Evolutionary conservation across 2,329 filamentous ascomycete species (phyloP), one percentile per base, ranked within the genome.

Genomic region (Fusarium odoratissimum): DNA sequence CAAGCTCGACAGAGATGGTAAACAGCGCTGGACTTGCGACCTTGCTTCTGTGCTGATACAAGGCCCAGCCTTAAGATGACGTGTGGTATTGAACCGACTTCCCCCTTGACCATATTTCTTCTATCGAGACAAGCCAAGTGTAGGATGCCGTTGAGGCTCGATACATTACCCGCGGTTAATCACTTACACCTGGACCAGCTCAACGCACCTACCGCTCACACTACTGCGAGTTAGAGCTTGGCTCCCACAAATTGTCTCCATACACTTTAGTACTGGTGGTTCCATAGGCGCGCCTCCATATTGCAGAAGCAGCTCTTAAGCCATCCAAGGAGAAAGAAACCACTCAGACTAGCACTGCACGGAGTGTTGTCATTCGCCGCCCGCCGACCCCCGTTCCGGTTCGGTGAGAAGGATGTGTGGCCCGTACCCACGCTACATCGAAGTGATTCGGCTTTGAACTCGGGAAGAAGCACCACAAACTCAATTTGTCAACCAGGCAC

Each of bases 221-320:
- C 64, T 51, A 52, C 59, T 62, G 46, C 64, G 54, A 48, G 60
- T 67, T 64, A 48, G 33, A 54, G 66, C 66, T 67, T 67, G 54
- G 44, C 51, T 71, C 37, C 62, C 38, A 58, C 63, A 45, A 57
- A 60, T 28, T 23, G 49, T 64, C 52, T 54, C 41, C 66, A 56
- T 73, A 37, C 42, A 49, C 62, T 65, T 58, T 63, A 69, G 59
- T 45, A 59, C 54, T 57, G 41, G 56, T 54, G 49, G 57, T 60
- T 69, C 67, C 63, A 76, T 74, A 76, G 74, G 73, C 66, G 72
- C 74, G 65, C 72, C 74, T 76, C 71, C 63, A 45, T 25, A 28
- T 31, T 59, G 48, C 59, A 60, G 67, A 49, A 67, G 45, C 52
- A 55, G 45, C 41, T 33, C 23, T 63, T 37, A 31, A 72, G 45